Evolutionary conservation across 129 eudicot species (phyloP).

Genomic region (Smallanthus sonchifolius): DNA sequence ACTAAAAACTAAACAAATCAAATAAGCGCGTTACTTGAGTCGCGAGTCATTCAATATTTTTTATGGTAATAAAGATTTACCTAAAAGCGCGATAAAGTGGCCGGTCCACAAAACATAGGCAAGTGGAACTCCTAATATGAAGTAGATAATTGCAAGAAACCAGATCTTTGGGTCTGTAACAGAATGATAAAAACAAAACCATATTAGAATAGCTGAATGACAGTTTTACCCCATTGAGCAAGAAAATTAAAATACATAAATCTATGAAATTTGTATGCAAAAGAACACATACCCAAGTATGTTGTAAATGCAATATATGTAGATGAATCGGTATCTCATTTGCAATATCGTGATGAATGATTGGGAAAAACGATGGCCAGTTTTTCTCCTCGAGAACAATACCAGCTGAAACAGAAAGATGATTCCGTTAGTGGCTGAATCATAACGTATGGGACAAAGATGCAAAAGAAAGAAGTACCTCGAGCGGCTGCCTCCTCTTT

Average conservation of each 20-base stretch:
- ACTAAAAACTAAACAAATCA: not conserved
- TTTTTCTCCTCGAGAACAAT: slow-evolving; percentile 96
- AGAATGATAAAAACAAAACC: slow-evolving; percentile 13
- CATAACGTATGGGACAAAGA: slow-evolving; percentile 1
- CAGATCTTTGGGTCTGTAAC: slow-evolving; percentile 52
- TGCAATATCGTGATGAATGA: slow-evolving; percentile 93
- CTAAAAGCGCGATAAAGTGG: slow-evolving; percentile 85
- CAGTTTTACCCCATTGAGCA: not conserved
- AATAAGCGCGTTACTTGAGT: not conserved
- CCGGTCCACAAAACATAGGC: slow-evolving; percentile 77
- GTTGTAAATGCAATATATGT: slow-evolving; percentile 95
- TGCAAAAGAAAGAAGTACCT: slow-evolving; percentile 40
- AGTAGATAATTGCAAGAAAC: slow-evolving; percentile 80
- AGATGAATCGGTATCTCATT: slow-evolving; percentile 95
- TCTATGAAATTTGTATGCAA: not conserved
- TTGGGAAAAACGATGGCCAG: slow-evolving; percentile 97
- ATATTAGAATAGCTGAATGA: not conserved
- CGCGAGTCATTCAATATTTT: not conserved
- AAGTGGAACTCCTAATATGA: slow-evolving; percentile 71
- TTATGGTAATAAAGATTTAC: slow-evolving; percentile 27
- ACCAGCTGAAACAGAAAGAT: slow-evolving; percentile 68
- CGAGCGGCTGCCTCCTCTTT: slow-evolving; percentile 90
- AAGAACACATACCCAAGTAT: slow-evolving; percentile 57
- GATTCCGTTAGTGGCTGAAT: slow-evolving; percentile 6
- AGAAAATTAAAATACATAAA: not conserved